Base-by-base conservation (phyloP, 2,329 filamentous ascomycete species). In the Cercospora berteroae region DNA sequence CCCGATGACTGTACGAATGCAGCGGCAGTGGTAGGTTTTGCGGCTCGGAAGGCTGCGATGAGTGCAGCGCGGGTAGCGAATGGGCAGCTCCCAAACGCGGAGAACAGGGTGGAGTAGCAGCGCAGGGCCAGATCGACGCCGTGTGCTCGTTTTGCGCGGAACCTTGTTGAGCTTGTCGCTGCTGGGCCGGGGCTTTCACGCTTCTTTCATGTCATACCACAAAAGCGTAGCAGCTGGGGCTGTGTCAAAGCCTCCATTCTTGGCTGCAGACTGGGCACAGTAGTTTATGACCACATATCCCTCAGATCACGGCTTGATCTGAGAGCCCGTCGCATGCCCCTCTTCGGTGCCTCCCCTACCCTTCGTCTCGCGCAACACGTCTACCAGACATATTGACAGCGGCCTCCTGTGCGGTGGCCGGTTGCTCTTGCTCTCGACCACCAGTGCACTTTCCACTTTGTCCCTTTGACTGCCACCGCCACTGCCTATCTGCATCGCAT, bases 31-130 rank as follows among this genome's bases (percentile, higher is more conserved):
- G 36, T 42, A 42, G 36, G 36, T 42, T 29, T 20, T 31, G 52
- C 52, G 52, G 52, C 25, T 29, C 52, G 52, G 52, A 13, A 57
- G 48, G 52, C 52, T 57, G 52, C 52, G 52, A 57, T 57, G 52
- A 57, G 16, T 57, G 52, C 52, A 57, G 52, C 52, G 13, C 23
- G 29, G 48, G 48, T 27, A 27, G 52, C 52, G 52, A 57, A 57
- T 57, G 52, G 25, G 52, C 20, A 27, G 20, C 48, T 20, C 18
- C 20, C 20, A 27, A 27, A 52, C 25, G 48, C 29, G 52, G 52
- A 57, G 52, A 33, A 57, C 16, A 7, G 29, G 23, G 20, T n/a
- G 52, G 52, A 25, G 52, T n/a, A 31, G 52, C 52, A n/a, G 52
- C 52, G 44, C 44, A 48, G 44, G 52, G 52, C 52, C 27, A 27